phyloP scores from a whole-genome alignment of 306 rosid genomes.

The Acacia confusa region DNA sequence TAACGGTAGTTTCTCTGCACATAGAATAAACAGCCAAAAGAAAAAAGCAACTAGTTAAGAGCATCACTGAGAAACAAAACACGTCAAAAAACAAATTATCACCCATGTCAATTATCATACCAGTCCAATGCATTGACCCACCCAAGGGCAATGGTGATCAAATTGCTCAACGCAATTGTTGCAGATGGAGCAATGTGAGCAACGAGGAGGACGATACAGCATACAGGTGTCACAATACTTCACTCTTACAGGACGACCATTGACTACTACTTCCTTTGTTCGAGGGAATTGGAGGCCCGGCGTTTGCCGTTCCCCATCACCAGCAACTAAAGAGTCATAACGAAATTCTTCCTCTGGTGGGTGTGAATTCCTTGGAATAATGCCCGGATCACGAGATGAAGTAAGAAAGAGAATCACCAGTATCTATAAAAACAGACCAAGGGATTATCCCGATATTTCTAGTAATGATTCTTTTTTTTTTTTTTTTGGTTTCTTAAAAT shows the following conservation, averaged over 20 bases:
- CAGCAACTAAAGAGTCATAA: conserved; percentile 56
- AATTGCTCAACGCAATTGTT: conserved; percentile 96
- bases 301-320: conserved; percentile 80
- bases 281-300: conserved; percentile 80
- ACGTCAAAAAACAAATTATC: background rate
- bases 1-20: conserved; percentile 87
- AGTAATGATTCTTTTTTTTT: background rate
- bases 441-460: conserved; percentile 19
- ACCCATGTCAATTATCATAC: conserved; percentile 46
- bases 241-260: conserved; percentile 70
- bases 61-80: conserved; percentile 22
- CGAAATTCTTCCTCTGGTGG: conserved; percentile 92
- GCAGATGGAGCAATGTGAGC: conserved; percentile 97
- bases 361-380: conserved; percentile 84
- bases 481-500: background rate
- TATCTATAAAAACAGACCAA: conserved; percentile 62
- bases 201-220: conserved; percentile 95
- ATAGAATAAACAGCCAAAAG: conserved; percentile 25
- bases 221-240: conserved; percentile 95
- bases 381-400: conserved; percentile 93
- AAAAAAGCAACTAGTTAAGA: conserved; percentile 23
- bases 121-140: conserved; percentile 97
- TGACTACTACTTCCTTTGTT: conserved; percentile 72
- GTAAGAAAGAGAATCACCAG: conserved; percentile 87
- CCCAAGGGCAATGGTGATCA: conserved; percentile 99